Percentiles rank a stretch among this genome's conserved stretches.
phyloP scores from a whole-genome alignment of 164 flowering plant genomes.

The Annona cherimola region DNA sequence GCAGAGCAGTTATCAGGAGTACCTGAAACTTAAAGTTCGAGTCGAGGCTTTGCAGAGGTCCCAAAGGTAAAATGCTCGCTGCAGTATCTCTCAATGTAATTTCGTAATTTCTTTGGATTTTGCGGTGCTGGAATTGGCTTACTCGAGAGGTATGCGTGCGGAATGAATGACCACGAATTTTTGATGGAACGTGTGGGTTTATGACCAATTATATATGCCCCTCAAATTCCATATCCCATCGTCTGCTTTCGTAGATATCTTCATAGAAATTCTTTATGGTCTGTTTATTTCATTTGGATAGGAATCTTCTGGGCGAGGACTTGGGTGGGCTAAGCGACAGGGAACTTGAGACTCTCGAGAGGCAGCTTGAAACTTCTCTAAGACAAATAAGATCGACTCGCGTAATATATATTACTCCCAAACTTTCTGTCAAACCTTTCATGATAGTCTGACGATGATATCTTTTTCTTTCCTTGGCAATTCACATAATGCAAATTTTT shows the following conservation, averaged over 20 bases:
- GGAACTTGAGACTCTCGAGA: slow-evolving; percentile 88
- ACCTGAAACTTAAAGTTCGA: slow-evolving; percentile 88
- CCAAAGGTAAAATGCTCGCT: slow-evolving; percentile 45
- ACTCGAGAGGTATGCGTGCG: too few relatives aligned
- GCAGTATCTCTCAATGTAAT: background rate
- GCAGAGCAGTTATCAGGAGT: slow-evolving; percentile 88
- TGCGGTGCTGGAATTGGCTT: background rate
- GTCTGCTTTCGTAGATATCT: too few relatives aligned
- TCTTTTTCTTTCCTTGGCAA: too few relatives aligned
- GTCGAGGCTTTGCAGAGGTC: slow-evolving; percentile 69
- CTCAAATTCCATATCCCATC: too few relatives aligned
- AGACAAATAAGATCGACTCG: slow-evolving; percentile 80
- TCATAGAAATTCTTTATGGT: too few relatives aligned
- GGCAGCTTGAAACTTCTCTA: slow-evolving; percentile 74
- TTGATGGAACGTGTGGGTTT: too few relatives aligned
- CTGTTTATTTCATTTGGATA: slow-evolving; percentile 6
- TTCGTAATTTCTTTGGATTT: background rate
- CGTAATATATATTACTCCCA: slow-evolving; percentile 19
- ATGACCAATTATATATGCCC: too few relatives aligned
- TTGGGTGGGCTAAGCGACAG: slow-evolving; percentile 76
- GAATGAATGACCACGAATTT: too few relatives aligned
- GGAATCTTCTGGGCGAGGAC: slow-evolving; percentile 94
- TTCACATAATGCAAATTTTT: too few relatives aligned
- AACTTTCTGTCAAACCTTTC: too few relatives aligned
- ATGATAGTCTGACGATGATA: too few relatives aligned